Evolutionary conservation across 2,329 filamentous ascomycete species (phyloP), one percentile per base, ranked within the genome.

Genomic region (Fusarium torreyae): DNA sequence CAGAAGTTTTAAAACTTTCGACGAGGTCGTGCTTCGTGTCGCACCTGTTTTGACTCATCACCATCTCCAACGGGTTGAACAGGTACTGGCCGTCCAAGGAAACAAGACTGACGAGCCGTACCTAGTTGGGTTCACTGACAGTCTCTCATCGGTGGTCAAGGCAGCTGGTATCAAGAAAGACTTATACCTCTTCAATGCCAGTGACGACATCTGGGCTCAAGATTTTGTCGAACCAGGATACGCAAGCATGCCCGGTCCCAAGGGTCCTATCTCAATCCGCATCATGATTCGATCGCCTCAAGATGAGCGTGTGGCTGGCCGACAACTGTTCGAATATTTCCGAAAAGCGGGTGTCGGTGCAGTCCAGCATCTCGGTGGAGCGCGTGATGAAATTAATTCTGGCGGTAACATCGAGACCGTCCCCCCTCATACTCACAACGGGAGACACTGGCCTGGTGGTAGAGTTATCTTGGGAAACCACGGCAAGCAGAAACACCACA

Each of bases 181-280:
- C 50, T 6, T 62, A 17, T 48, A 45, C 33, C 24, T 62, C 4
- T 61, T 70, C 43, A 48, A 63, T 11, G 22, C n/a, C 10, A 18
- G 9, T 6, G n/a, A 18, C 20, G 79, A 81, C 51, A 66, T 76
- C 28, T 82, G 80, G 81, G 73, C 73, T 1, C 80, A 82, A 61
- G 80, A 82, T 57, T 75, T 79, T 46, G 59, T 82, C 28, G 79
- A 82, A 68, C 77, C 80, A 0, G 80, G 66, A 1, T 82, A 79
- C 59, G 70, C 75, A 3, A 80, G 77, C 51, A 81, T 82, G 67
- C 80, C 80, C 0, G 80, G 79, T 1, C 77, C 77, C 0, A 38
- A 78, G 4, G 76, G 79, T 0, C 64, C 77, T 2, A 64, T 78
- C 15, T 58, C 71, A 1, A 62, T 80, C 7, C 74, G 74, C 7